A percentile compares a stretch with the other conserved stretches of the same genome.
Conservation (phyloP, 2,329 filamentous ascomycete species). For the Epichloe brachyelytri region DNA sequence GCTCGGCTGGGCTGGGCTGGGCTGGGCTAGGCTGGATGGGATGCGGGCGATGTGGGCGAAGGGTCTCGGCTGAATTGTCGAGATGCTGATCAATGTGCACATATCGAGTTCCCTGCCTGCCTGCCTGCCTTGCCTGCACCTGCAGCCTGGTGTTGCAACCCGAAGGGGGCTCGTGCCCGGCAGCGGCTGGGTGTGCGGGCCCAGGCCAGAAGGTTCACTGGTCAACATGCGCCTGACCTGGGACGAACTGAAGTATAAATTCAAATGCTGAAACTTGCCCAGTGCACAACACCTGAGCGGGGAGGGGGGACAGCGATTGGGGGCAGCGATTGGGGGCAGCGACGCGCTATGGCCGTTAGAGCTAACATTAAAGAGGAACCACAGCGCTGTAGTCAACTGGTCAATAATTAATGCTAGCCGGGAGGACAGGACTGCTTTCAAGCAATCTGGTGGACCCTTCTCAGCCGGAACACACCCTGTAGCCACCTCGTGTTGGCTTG, state of each 20-base stretch:
- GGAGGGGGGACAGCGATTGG: too few relatives aligned
- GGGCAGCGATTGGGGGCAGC: too few relatives aligned
- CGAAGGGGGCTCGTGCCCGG: too few relatives aligned
- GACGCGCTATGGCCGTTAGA: too few relatives aligned
- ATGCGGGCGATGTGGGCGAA: too few relatives aligned
- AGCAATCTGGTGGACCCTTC: background rate
- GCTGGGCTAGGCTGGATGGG: background rate
- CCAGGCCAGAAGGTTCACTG: background rate
- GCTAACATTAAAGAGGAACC: background rate
- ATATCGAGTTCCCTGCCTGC: background rate
- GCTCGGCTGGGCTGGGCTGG: background rate
- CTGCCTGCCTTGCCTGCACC: background rate
- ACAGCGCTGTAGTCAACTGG: too few relatives aligned
- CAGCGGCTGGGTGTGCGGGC: too few relatives aligned
- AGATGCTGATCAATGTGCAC: background rate
- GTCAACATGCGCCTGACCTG: background rate
- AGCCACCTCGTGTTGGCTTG: background rate
- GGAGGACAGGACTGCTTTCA: background rate
- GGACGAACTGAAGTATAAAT: background rate
- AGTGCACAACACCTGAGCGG: too few relatives aligned
- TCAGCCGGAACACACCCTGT: background rate
- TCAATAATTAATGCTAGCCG: too few relatives aligned
- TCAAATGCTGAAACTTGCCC: background rate
- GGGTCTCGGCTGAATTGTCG: too few relatives aligned
- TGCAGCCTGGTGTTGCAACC: background rate